Percentiles rank a stretch among this genome's conserved stretches.
Evolutionary conservation across 2,329 filamentous ascomycete species (phyloP).

Genomic region (Ophioceras dolichostomum): DNA sequence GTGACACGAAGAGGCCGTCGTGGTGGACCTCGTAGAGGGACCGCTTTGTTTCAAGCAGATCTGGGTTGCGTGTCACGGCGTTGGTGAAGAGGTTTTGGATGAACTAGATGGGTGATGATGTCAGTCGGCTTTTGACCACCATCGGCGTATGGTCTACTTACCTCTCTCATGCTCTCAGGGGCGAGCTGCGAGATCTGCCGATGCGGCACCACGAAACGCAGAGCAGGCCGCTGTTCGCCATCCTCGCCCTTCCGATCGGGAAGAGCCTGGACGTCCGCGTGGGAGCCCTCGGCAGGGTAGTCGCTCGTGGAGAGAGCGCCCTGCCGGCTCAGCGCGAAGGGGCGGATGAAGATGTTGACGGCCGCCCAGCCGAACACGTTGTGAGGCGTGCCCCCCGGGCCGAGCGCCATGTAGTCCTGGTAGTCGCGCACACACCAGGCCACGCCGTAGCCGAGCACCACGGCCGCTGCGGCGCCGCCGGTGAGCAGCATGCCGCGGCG

Average conservation of each 20-base stretch:
- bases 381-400: conserved; percentile 29
- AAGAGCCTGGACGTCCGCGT: conserved; percentile 1
- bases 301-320: conserved; percentile 4
- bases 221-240: conserved; percentile 19
- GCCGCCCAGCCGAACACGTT: conserved; percentile 26
- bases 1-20: conserved; percentile 14
- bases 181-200: conserved; percentile 19
- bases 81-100: neutral
- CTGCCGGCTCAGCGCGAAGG: conserved; percentile 11
- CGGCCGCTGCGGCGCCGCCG: neutral
- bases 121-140: no score
- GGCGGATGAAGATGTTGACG: conserved; percentile 18
- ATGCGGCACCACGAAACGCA: conserved; percentile 23
- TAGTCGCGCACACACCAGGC: conserved; percentile 14
- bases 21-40: conserved; percentile 20
- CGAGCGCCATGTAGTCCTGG: conserved; percentile 25
- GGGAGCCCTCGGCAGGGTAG: neutral
- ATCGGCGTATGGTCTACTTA: no score
- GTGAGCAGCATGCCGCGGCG: neutral
- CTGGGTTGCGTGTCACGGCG: conserved; percentile 10
- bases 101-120: no score
- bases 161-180: neutral
- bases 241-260: conserved; percentile 9
- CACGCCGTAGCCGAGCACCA: neutral
- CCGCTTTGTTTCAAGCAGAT: conserved; percentile 12